A percentile compares a stretch with the other conserved stretches of the same genome.
These are phyloP conservation scores for Podosphaera leucotricha DNA, from an alignment of 2,329 filamentous ascomycete genomes.

Conservation along the genomic window DNA sequence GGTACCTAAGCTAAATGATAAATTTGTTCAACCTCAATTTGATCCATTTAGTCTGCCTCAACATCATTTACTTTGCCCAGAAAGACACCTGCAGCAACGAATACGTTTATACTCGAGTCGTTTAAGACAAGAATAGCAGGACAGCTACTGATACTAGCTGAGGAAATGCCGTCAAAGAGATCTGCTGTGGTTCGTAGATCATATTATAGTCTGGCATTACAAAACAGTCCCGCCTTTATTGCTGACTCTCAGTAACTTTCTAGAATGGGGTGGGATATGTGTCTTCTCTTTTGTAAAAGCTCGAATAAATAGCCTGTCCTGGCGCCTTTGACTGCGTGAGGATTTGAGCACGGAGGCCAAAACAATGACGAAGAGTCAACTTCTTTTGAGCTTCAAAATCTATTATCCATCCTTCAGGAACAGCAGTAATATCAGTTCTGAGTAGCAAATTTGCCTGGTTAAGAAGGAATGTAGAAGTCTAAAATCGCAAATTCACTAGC, in stretches of 20 bases:
- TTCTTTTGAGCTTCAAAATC: background rate
- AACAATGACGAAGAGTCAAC: background rate
- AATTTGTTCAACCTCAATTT: background rate
- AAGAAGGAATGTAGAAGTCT: background rate
- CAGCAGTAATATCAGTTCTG: background rate
- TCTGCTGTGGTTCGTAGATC: background rate
- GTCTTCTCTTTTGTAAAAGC: background rate
- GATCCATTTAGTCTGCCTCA: background rate
- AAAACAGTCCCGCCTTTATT: background rate
- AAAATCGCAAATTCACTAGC: background rate
- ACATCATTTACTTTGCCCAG: background rate
- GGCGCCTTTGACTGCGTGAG: background rate
- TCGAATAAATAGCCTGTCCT: background rate
- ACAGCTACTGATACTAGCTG: background rate
- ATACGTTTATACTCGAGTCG: background rate
- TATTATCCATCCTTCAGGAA: background rate
- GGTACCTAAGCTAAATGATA: background rate
- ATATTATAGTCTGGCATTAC: background rate
- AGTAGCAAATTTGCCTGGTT: background rate
- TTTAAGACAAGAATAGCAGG: background rate
- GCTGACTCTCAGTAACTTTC: background rate
- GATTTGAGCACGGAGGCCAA: background rate
- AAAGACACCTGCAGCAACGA: background rate
- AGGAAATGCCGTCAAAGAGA: background rate
- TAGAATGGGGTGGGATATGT: background rate